These are phyloP conservation scores for Tulasnella sp. DNA, from an alignment of 768 basidiomycete species.

Conservation along the genomic window DNA sequence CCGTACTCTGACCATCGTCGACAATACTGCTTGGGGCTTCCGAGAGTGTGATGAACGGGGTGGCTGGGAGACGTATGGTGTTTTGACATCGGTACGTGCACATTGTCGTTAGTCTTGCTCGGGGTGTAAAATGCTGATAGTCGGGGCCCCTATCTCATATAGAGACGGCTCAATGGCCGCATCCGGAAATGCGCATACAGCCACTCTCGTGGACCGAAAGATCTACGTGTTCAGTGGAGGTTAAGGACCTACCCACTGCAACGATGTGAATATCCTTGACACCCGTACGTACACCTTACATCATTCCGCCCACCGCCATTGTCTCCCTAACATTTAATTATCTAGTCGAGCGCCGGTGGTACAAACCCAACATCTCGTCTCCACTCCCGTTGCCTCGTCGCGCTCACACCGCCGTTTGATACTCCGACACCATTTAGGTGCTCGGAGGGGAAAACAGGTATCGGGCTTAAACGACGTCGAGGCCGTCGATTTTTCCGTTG, in stretches of 20 bases:
- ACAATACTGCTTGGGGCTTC: too few species aligned
- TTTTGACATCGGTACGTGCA: slow-evolving; percentile 63
- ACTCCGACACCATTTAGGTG: slow-evolving; percentile 72
- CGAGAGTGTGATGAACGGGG: too few species aligned
- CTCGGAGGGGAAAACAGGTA: slow-evolving; percentile 91
- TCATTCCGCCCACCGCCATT: neutral
- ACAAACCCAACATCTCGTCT: slow-evolving; percentile 42
- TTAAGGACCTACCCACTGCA: slow-evolving; percentile 78
- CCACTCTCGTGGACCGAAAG: slow-evolving; percentile 72
- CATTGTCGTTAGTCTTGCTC: slow-evolving; percentile 57
- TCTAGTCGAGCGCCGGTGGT: slow-evolving; percentile 43
- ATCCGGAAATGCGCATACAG: too few species aligned
- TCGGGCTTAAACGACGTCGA: slow-evolving; percentile 89
- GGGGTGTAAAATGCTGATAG: slow-evolving; percentile 40
- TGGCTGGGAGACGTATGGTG: too few species aligned
- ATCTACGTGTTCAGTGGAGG: slow-evolving; percentile 89
- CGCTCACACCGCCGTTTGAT: slow-evolving; percentile 48
- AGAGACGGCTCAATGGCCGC: too few species aligned
- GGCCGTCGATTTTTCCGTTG: slow-evolving; percentile 69
- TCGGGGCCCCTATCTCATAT: too few species aligned
- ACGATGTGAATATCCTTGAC: slow-evolving; percentile 80
- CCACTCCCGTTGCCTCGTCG: slow-evolving; percentile 66
- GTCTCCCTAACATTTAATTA: neutral
- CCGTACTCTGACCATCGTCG: slow-evolving; percentile 83
- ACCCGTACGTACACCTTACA: slow-evolving; percentile 53